These are phyloP conservation scores for Fraxinus cuspidata DNA, from an alignment of 257 asterid genomes.

Conservation along the genomic window DNA sequence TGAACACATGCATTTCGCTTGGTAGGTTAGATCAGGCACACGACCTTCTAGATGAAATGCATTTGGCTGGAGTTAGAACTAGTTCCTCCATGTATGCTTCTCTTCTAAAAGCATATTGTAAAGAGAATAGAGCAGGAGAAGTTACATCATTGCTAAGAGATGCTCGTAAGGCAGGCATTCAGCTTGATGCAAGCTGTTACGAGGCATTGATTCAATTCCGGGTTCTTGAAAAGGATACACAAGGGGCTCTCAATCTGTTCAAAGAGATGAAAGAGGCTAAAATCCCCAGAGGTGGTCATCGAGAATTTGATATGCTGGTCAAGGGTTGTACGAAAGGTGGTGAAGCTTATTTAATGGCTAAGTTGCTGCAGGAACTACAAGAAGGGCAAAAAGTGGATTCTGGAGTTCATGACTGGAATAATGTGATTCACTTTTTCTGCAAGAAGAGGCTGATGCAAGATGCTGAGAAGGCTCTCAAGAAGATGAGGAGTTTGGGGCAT, in stretches of 20 bases:
- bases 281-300: constrained; percentile 52
- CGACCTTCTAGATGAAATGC: constrained; percentile 92
- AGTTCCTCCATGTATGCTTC: constrained; percentile 69
- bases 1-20: constrained; percentile 80
- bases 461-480: constrained; percentile 88
- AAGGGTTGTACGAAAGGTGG: constrained; percentile 36
- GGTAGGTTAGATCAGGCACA: constrained; percentile 85
- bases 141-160: constrained; percentile 68
- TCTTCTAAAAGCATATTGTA: constrained; percentile 74
- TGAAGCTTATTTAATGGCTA: constrained; percentile 61
- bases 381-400: constrained; percentile 62
- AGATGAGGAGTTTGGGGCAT: constrained; percentile 80
- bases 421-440: constrained; percentile 88
- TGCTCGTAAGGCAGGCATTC: constrained; percentile 83
- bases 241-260: constrained; percentile 74
- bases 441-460: constrained; percentile 86
- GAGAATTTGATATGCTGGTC: constrained; percentile 43
- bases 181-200: constrained; percentile 77
- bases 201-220: constrained; percentile 58
- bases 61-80: constrained; percentile 73
- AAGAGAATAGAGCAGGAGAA: constrained; percentile 60
- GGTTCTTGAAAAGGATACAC: constrained; percentile 67
- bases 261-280: constrained; percentile 88
- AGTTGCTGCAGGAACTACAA: constrained; percentile 76
- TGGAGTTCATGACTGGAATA: constrained; percentile 92